Base-by-base conservation (phyloP, 768 basidiomycete species). In the Epithele typhae region DNA sequence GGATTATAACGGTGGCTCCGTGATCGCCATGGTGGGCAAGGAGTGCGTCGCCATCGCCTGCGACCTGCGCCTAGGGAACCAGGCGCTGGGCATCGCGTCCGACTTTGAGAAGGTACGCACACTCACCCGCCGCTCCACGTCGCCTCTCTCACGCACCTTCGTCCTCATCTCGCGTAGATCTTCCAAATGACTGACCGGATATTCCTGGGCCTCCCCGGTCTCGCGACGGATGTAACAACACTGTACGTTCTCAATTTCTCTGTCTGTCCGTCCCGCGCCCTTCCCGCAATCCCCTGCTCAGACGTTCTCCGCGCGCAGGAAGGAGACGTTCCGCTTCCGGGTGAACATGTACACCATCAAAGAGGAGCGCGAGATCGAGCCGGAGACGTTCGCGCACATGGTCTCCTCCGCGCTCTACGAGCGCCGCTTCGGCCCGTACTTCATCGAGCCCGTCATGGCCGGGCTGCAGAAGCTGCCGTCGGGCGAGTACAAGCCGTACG, bases 321-420 rank as follows among this genome's bases (percentile, higher is more conserved):
- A 82, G 56, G 95, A 98, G 67, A 79, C 82, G 33, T 86, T 98
- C 62, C 84, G 96, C 43, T 94, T 87, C 70, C 79, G 93, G 55
- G 87, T 95, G 48, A 99, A 99, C 73, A 94, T 98, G 91, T 98
- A 97, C 70, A 89, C 91, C 25, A 97, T 99, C 77, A 99, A 99
- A 68, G 95, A 99, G 68, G 95, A 96, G 63, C 82, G 95, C 53
- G 86, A 95, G 61, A 96, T 99, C 59, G 84, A 91, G 56, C 96
- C 96, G 36, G 85, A 93, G 73, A 92, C 92, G 6, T 97, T 98
- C 67, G 87, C 92, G 22, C 92, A 93, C 61, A 84, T 99, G 53
- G 87, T 97, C 51, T 92, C 90, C 35, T 93, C 91, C 43, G 95
- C 94, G 18, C 78, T 99, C 14, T 99, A 98, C 66, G 92, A 97